Evolutionary conservation across 2,329 filamentous ascomycete genomes (phyloP).

Genomic region (Pseudogymnoascus sp.): DNA sequence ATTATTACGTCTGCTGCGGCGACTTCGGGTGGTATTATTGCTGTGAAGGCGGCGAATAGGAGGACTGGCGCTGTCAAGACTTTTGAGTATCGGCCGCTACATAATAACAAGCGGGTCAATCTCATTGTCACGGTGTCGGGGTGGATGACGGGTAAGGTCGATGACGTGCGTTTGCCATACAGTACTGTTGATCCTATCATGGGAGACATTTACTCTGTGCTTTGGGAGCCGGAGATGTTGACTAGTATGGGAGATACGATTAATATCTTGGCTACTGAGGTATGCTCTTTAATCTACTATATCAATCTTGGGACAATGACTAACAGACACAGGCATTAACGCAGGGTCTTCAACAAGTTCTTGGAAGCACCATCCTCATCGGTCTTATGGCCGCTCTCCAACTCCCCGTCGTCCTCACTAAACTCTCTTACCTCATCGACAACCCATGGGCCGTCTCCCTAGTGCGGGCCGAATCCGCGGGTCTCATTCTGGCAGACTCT

Average conservation of each 20-base stretch:
- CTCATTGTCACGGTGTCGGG: constrained; percentile 90
- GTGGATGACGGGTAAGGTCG: constrained; percentile 97
- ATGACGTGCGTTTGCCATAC: constrained; percentile 90
- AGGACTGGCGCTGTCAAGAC: constrained; percentile 88
- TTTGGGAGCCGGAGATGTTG: constrained; percentile 98
- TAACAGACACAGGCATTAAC: constrained; percentile 66
- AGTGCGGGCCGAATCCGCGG: constrained; percentile 78
- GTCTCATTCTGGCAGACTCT: constrained; percentile 88
- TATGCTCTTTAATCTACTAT: constrained; percentile 33
- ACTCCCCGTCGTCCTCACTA: constrained; percentile 84
- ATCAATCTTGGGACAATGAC: constrained; percentile 9
- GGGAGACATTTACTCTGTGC: constrained; percentile 93
- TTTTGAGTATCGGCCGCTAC: constrained; percentile 90
- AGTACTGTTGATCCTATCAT: constrained; percentile 96
- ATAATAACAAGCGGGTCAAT: constrained; percentile 97
- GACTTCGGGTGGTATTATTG: constrained; percentile 78
- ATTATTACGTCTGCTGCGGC: constrained; percentile 88
- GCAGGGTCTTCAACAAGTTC: constrained; percentile 88
- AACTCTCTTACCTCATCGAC: constrained; percentile 91
- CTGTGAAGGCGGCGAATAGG: constrained; percentile 72
- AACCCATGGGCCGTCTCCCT: constrained; percentile 98
- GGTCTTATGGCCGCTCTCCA: constrained; percentile 88
- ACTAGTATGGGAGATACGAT: constrained; percentile 97
- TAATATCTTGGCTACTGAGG: constrained; percentile 95
- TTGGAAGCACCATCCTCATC: constrained; percentile 81